Conservation (phyloP, 352 stramenopile species). For the Globisporangium okanoganense region DNA sequence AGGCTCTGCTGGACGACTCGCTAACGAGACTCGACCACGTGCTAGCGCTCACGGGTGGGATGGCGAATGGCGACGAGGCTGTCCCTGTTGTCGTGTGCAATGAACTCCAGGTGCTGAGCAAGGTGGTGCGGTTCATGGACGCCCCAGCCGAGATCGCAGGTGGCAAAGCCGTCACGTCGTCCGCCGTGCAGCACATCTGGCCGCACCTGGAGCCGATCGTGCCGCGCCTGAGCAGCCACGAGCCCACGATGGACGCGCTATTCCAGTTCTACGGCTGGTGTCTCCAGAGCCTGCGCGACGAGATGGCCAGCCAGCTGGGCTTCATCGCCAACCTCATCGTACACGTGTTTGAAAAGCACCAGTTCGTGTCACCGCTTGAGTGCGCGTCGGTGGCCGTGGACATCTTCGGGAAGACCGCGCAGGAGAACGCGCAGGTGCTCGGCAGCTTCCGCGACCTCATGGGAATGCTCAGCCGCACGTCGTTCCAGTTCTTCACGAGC, state of each 20-base stretch:
- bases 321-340: conserved; percentile 56
- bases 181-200: conserved; percentile 50
- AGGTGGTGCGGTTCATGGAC: conserved; percentile 64
- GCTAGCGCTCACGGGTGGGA: conserved; percentile 15
- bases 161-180: conserved; percentile 40
- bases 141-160: conserved; percentile 46
- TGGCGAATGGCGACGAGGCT: conserved; percentile 16
- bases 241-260: conserved; percentile 47
- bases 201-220: conserved; percentile 47
- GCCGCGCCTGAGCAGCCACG: conserved; percentile 32
- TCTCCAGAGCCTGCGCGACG: conserved; percentile 55
- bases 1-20: conserved; percentile 42
- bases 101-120: conserved; percentile 67
- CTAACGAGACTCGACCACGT: conserved; percentile 46
- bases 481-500: conserved; percentile 63
- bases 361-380: conserved; percentile 60
- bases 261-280: conserved; percentile 74
- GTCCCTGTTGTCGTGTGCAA: conserved; percentile 29
- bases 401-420: conserved; percentile 51
- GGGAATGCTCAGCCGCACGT: conserved; percentile 48
- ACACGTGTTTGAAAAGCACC: conserved; percentile 46
- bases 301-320: conserved; percentile 48
- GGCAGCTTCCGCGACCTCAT: conserved; percentile 54
- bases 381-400: conserved; percentile 62
- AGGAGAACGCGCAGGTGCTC: conserved; percentile 32